phyloP scores from a whole-genome alignment of 345 rosid genomes.

The Anacardium occidentale region DNA sequence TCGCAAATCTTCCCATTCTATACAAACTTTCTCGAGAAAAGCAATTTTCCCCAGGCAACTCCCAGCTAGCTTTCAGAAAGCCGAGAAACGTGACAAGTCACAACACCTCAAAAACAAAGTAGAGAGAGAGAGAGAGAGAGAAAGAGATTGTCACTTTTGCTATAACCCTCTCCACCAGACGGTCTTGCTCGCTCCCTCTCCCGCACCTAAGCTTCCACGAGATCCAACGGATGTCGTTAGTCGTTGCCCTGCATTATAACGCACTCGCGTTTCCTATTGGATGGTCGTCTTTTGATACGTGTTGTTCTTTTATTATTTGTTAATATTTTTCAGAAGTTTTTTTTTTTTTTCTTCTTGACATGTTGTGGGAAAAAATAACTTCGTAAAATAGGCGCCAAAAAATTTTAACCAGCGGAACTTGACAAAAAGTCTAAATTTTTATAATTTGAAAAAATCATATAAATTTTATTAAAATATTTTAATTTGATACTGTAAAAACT shows the following conservation, averaged over 20 bases:
- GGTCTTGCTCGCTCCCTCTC: slow-evolving; percentile 13
- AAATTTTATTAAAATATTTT: no score
- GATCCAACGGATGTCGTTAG: slow-evolving; percentile 16
- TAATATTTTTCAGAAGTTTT: neutral
- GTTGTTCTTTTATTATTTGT: no score
- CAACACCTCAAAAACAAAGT: neutral
- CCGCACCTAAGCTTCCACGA: slow-evolving; percentile 27
- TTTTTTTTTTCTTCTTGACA: neutral
- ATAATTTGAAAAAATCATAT: no score
- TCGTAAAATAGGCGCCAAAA: neutral
- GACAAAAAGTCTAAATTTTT: no score
- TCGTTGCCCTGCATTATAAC: neutral
- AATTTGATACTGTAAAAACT: no score
- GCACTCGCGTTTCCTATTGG: neutral
- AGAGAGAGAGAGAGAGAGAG: slow-evolving; percentile 4
- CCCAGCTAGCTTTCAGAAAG: neutral
- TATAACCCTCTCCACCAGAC: neutral
- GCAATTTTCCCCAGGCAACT: neutral
- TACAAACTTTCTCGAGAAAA: neutral
- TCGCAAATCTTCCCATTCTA: slow-evolving; percentile 21
- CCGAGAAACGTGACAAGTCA: slow-evolving; percentile 2
- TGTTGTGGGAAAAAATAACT: neutral
- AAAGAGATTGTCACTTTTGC: neutral
- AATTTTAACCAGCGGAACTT: neutral
- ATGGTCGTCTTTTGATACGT: neutral